These are phyloP conservation scores for Dothistroma septosporum DNA, from an alignment of 2,329 filamentous ascomycete species.

Conservation along the genomic window DNA sequence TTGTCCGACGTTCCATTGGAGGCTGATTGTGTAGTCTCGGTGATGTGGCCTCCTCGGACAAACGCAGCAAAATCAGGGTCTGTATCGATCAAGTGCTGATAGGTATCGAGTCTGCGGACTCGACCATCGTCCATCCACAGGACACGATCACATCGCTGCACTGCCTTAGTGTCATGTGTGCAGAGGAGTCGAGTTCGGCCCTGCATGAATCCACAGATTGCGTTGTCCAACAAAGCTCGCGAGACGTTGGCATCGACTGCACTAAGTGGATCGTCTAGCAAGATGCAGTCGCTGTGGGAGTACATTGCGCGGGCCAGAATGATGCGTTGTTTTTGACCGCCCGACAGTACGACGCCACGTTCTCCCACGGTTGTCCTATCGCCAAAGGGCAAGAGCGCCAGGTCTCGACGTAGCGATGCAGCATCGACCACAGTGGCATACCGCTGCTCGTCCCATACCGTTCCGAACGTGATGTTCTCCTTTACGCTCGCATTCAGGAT, in stretches of 20 bases:
- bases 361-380: conserved; percentile 94
- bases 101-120: no score
- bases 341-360: conserved; percentile 93
- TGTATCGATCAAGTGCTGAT: no score
- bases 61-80: no score
- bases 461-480: conserved; percentile 90
- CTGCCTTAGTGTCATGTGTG: conserved; percentile 76
- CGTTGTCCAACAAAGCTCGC: conserved; percentile 96
- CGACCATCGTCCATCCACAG: no score
- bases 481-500: conserved; percentile 92
- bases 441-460: conserved; percentile 71
- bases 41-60: no score
- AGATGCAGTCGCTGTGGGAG: conserved; percentile 82
- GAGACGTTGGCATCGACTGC: conserved; percentile 96
- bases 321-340: conserved; percentile 95
- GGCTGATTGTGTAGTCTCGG: no score
- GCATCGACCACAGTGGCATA: conserved; percentile 86
- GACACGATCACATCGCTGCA: no score
- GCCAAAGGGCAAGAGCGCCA: conserved; percentile 86
- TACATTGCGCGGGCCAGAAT: conserved; percentile 96
- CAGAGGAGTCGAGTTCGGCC: conserved; percentile 89
- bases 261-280: conserved; percentile 92
- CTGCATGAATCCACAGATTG: conserved; percentile 86
- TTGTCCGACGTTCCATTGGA: no score
- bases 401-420: conserved; percentile 84